These are phyloP conservation scores for Collybiopsis confluens DNA, from an alignment of 768 basidiomycete genomes.

Conservation along the genomic window DNA sequence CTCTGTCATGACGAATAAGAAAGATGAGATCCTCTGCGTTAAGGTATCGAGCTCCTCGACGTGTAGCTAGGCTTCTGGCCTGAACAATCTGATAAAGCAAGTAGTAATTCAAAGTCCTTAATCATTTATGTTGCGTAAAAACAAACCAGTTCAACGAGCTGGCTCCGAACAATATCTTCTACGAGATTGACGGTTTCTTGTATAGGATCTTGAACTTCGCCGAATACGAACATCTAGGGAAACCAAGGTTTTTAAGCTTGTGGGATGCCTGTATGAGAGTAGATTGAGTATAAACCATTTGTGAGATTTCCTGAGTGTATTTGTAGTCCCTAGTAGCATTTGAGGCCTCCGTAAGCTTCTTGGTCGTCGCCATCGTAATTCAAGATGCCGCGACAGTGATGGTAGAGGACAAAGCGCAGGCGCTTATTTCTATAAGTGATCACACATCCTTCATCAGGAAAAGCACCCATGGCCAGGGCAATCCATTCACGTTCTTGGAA, in stretches of 20 bases:
- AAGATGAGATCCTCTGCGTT: slow-evolving; percentile 95
- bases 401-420: too few species aligned
- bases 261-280: too few species aligned
- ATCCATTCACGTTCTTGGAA: too few species aligned
- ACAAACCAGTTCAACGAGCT: slow-evolving; percentile 84
- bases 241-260: background rate
- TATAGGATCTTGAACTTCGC: slow-evolving; percentile 88
- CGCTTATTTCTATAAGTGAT: too few species aligned
- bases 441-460: too few species aligned
- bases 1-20: slow-evolving; percentile 89
- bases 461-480: too few species aligned
- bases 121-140: background rate
- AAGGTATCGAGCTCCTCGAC: slow-evolving; percentile 80
- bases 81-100: slow-evolving; percentile 65
- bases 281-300: too few species aligned
- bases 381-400: too few species aligned
- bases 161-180: slow-evolving; percentile 90
- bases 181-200: slow-evolving; percentile 86
- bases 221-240: slow-evolving; percentile 98
- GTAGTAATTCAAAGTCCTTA: background rate
- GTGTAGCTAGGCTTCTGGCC: slow-evolving; percentile 77
- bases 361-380: slow-evolving; percentile 4
- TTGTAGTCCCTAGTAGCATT: slow-evolving; percentile 62
- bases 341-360: slow-evolving; percentile 13
- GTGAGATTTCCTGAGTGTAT: slow-evolving; percentile 87